Evolutionary conservation across 768 basidiomycete species (phyloP), one percentile per base, ranked within the genome.

Genomic region (Nidularia pulvinata): DNA sequence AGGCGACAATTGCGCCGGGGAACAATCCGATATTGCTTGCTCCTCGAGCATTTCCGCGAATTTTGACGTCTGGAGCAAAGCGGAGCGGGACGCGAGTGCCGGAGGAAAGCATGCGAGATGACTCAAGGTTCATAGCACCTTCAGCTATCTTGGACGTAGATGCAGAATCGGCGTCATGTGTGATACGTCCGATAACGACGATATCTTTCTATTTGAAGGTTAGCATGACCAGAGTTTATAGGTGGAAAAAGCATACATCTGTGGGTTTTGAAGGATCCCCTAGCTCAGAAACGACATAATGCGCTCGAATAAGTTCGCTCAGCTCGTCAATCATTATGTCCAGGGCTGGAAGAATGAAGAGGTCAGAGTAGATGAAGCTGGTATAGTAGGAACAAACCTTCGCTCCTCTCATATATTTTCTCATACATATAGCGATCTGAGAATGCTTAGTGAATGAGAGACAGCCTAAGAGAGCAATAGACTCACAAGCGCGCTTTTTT

Each of bases 371-470:
- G 3, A 46, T 57, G 35, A 25, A 22, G 25, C 13, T 45, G 9
- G n/a, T 22, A 22, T 33, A 30, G 30, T 49, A 36, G 43, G 9
- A 60, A 9, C 67, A 48, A 59, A 93, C 94, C 86, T 78, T 89
- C 89, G 56, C 92, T 88, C 46, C 95, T 77, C 63, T 91, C 91
- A 1, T 84, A 83, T 25, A 89, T 78, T 71, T 92, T 94, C 68
- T 98, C 95, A 63, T 91, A 94, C 95, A 96, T 95, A 67, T 98
- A 98, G 32, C 91, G 83, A 78, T 88, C 89, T 92, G 59, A 36
- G 37, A 25, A 19, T 7, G 10, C n/a, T n/a, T 46, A 36, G 47
- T 58, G 30, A 50, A 25, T 43, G 6, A 37, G 30, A 25, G 25
- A 46, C 9, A 51, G 47, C 13, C 34, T 46, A 30, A 45, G 4